These are phyloP conservation scores for Pascua guehoae DNA, from an alignment of 1,284 basidiomycete species.

Conservation along the genomic window DNA sequence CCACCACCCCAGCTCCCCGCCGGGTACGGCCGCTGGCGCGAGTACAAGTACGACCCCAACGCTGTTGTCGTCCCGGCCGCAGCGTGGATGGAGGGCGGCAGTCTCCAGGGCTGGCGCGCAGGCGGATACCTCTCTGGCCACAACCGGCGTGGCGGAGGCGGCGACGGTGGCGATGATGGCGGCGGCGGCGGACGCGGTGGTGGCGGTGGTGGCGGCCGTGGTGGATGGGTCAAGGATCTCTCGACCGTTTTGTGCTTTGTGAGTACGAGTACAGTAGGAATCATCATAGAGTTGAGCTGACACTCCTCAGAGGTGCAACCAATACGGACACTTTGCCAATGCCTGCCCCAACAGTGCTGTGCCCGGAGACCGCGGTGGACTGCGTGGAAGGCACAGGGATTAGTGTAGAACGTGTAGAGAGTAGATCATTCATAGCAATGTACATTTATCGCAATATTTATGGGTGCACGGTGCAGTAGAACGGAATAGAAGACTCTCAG, in stretches of 20 bases:
- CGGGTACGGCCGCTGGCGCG: constrained; percentile 69
- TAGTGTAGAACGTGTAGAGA: no score
- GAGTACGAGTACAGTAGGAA: no score
- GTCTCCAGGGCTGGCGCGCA: constrained; percentile 38
- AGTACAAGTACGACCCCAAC: constrained; percentile 71
- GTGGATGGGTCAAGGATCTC: constrained; percentile 52
- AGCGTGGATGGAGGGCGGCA: constrained; percentile 43
- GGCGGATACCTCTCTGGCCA: constrained; percentile 37
- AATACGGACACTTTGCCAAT: constrained; percentile 93
- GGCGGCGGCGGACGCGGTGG: constrained; percentile 25
- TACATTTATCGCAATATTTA: no score
- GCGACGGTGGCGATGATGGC: constrained; percentile 36
- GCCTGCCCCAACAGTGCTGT: constrained; percentile 67
- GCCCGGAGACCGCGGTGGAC: constrained; percentile 47
- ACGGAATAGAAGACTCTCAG: no score
- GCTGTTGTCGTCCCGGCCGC: constrained; percentile 40
- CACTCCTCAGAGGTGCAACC: constrained; percentile 35
- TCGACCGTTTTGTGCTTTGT: constrained; percentile 81
- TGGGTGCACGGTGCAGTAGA: no score
- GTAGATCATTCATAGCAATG: no score
- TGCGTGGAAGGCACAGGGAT: constrained; percentile 5
- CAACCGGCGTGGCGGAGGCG: constrained; percentile 40
- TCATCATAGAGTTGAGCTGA: constrained; percentile 58
- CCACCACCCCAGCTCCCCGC: constrained; percentile 70
- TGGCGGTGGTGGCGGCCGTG: constrained; percentile 26